Percentiles rank a stretch among this genome's conserved stretches.
Evolutionary conservation across 2,329 filamentous ascomycete species (phyloP).

Genomic region (Aureobasidium zeae): DNA sequence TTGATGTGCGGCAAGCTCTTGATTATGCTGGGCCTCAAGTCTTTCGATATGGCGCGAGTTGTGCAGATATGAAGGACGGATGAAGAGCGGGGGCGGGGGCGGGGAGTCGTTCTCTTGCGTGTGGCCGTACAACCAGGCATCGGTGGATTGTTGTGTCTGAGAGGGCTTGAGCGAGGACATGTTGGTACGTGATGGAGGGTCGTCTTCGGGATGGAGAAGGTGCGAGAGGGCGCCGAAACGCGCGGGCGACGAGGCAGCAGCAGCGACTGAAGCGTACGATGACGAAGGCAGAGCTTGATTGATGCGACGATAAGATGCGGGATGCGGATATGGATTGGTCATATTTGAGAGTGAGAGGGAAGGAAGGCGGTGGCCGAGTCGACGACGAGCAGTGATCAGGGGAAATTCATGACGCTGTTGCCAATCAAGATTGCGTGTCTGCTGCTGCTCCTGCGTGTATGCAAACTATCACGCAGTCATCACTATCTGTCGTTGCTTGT

Average conservation of each 20-base stretch:
- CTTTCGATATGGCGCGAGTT: conserved; percentile 69
- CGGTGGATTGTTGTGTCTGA: background rate
- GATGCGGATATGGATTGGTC: conserved; percentile 34
- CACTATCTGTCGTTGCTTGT: no score
- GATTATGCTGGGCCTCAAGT: conserved; percentile 60
- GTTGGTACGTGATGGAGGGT: conserved; percentile 16
- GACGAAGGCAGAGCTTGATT: conserved; percentile 24
- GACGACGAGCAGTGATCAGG: no score
- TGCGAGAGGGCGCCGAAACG: conserved; percentile 44
- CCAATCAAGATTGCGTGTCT: no score
- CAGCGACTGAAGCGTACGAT: conserved; percentile 54
- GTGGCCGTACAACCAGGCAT: background rate
- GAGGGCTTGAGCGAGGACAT: conserved; percentile 3
- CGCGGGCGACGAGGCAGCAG: conserved; percentile 29
- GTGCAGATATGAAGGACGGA: conserved; percentile 74
- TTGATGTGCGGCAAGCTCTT: conserved; percentile 33
- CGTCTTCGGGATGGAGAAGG: conserved; percentile 30
- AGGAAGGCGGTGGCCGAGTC: no score
- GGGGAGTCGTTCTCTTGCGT: conserved; percentile 1
- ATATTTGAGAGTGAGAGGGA: conserved; percentile 27
- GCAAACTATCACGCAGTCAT: no score
- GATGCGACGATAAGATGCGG: conserved; percentile 31
- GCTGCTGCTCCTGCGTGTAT: no score
- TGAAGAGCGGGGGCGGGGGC: conserved; percentile 46
- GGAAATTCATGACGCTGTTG: no score